These are phyloP conservation scores for Craterostigma plantagineum DNA, from an alignment of 257 asterid genomes.

Conservation along the genomic window DNA sequence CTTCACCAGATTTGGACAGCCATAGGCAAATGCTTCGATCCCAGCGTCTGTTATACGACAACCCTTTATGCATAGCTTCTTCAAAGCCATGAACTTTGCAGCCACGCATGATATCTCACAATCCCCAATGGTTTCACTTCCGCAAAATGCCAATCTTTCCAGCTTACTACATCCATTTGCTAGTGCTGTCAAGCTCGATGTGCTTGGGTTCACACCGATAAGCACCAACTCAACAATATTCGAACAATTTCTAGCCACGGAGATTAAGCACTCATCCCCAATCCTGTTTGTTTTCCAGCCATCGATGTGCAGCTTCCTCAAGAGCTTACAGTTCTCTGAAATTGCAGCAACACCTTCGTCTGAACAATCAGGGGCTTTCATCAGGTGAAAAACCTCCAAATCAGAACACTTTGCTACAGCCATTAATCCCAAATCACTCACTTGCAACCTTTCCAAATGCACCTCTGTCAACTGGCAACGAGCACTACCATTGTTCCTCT, in stretches of 20 bases:
- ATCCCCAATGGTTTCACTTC: conserved; percentile 54
- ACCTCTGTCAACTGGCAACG: conserved; percentile 25
- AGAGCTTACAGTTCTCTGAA: conserved; percentile 34
- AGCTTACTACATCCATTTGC: conserved; percentile 35
- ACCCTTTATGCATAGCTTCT: conserved; percentile 52
- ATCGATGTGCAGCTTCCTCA: conserved; percentile 57
- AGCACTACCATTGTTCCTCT: conserved; percentile 6
- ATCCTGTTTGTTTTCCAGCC: conserved; percentile 59
- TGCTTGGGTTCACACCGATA: conserved; percentile 42
- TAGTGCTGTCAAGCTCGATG: conserved; percentile 27
- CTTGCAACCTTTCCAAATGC: conserved; percentile 44
- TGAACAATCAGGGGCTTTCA: conserved; percentile 42
- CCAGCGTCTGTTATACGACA: conserved; percentile 46
- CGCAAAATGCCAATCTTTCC: conserved; percentile 62
- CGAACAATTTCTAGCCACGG: conserved; percentile 29
- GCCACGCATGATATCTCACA: conserved; percentile 38
- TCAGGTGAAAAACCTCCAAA: conserved; percentile 45
- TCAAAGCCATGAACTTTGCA: conserved; percentile 30
- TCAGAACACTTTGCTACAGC: conserved; percentile 26
- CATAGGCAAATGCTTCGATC: conserved; percentile 38
- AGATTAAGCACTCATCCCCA: conserved; percentile 35
- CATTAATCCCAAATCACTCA: conserved; percentile 33
- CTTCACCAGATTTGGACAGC: conserved; percentile 55
- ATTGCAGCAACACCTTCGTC: conserved; percentile 30
- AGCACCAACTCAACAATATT: conserved; percentile 50